Base-by-base conservation (phyloP, 176 grass and related monocot genomes). In the Leersia perrieri region DNA sequence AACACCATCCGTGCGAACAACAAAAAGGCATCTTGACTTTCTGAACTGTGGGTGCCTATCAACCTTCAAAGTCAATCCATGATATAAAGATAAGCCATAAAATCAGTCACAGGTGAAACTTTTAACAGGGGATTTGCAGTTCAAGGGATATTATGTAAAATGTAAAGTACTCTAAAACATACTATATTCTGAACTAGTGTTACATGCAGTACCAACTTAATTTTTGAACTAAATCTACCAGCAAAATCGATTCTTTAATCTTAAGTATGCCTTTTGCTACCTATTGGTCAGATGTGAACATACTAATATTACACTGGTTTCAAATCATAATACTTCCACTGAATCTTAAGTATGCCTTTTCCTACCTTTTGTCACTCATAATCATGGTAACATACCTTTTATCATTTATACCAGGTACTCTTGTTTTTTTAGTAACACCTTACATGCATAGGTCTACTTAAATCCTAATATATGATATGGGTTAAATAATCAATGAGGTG, bases 11-110 rank as follows among this genome's bases (percentile, higher is more conserved):
- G 83, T 98, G 30, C 95, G 77, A 64, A 98, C 88, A 53, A 98
- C 92, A 47, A 98, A 98, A 41, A 98, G 95, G 53, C 95, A 98
- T 72, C 95, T 94, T 32, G 95, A 94, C 23, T 91, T 89, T 77
- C 78, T 87, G 71, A 98, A 98, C 45, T 84, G 80, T 27, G 95
- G 95, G 77, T 98, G 95, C 31, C 81, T 92, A 62, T 98, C 95
- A 33, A 98, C 91, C 94, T 97, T 89, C 57, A 79, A 71, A 72
- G 33, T 42, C 9, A 72, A 49, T 33, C 27, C 65, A 87, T 8
- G 13, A 72, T 42, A 77, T 40, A 13, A n/a, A 27, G 11, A 5
- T 26, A 64, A 77, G 25, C 1, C 9, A 12, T 33, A 47, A 4
- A 63, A 51, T 70, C 7, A 38, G 6, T 80, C 34, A 16, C 22